Evolutionary conservation across 306 rosid genomes (phyloP), one percentile per base, ranked within the genome.

Genomic region (Cercis canadensis): DNA sequence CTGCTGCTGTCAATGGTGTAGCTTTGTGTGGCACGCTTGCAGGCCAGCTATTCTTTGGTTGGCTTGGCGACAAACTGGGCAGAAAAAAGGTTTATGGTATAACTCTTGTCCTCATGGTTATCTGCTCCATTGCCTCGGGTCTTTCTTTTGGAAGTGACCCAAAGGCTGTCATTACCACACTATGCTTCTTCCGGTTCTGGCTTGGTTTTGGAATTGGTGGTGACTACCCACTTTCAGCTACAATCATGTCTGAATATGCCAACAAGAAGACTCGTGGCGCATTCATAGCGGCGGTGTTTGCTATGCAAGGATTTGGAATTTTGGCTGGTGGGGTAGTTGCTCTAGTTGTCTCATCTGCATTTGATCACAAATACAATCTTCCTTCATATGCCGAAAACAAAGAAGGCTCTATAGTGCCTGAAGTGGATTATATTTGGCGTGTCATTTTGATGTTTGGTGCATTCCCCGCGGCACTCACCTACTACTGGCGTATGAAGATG

Each of bases 401-500:
- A 0, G 1, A 0, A 0, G 84, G 24, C 3, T 92, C 98, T 0
- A 8, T 82, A 0, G 79, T 76, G 6, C 84, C 78, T 0, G 85
- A 90, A 9, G 77, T 95, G 4, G 98, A 92, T 43, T 83, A 70
- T 6, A 84, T 90, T 8, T 92, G 97, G 98, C 96, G 98, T 15
- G 62, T 92, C 0, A 81, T 92, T 43, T 15, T 92, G 7, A 88
- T 92, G 85, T 70, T 88, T 5, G 97, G 98, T 10, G 91, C 96
- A 0, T 3, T 88, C 2, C 98, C 98, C 0, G 98, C 98, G 0
- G 84, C 59, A 0, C 46, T 92, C 11, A 92, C 98, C 2, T 92
- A 83, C 86, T 92, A 92, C 40, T 92, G 96, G 97, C 90, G 98
- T 4, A 92, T 92, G 96, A 88, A 90, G n/a, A 92, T 92, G 98